Evolutionary conservation across 2,329 filamentous ascomycete species (phyloP), one percentile per base, ranked within the genome.

Genomic region (Harringtonia lauricola): DNA sequence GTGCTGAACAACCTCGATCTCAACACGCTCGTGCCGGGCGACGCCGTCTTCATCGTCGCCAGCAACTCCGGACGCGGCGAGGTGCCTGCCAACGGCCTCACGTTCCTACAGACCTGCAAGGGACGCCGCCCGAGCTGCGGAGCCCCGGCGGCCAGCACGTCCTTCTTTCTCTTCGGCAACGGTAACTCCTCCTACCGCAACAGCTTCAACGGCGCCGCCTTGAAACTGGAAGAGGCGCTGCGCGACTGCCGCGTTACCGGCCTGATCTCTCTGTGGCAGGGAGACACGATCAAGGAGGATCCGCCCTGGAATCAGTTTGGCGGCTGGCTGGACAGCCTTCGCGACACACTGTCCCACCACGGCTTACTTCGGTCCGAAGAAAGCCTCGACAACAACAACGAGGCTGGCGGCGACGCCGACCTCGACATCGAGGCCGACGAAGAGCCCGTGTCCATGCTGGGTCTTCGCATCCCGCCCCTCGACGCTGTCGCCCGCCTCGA

Each of bases 41-140:
- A 43, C 17, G 8, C 36, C n/a, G 34, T 43, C 9, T 21, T 37
- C 7, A 18, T 43, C 6, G 36, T 43, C 6, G 41, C 41, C 26
- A 43, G 41, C 41, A 43, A 18, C 19, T 26, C 35, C 9, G 41
- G 41, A 4, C 41, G 41, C 18, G 41, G 41, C 35, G 41, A 43
- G 13, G 41, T 43, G 8, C 41, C 41, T 4, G 8, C 24, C n/a
- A 43, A 43, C 12, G 41, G 41, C 4, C 17, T 9, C 3, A 2
- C 8, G 3, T 17, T 43, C n/a, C 14, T 43, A 26, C 8, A 38
- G 17, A 33, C 5, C 14, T 33, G 41, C 41, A 19, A 33, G 21
- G 18, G 28, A 10, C 18, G 28, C 38, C 7, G 33, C 17, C 30
- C 19, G n/a, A 9, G 3, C 26, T 22, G 8, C 22, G 18, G 35